Evolutionary conservation across 192 early-diverging fungal genomes (phyloP), one percentile per base, ranked within the genome.

Genomic region (Jimgerdemannia lactiflua): DNA sequence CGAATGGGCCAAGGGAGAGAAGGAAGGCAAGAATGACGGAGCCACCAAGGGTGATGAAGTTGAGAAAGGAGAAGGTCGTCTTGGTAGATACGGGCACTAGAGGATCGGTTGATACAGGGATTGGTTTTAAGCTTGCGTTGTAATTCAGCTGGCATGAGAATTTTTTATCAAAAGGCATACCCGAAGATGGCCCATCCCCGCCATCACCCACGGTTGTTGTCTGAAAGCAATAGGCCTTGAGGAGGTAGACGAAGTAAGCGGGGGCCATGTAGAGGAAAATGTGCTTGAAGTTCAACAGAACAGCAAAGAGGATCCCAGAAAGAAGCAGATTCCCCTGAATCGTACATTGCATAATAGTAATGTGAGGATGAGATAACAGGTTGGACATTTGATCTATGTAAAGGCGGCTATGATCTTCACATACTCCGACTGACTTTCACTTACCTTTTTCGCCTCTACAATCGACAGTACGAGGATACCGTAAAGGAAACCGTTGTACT

Each of bases 271-370:
- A 94, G 65, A 97, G 85, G 79, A 93, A 99, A 59, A 99, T 98
- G 73, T 99, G 97, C 86, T 99, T 99, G 80, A 98, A 97, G 87
- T 97, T 97, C 76, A 99, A 82, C 49, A 98, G 80, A 4, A 87
- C 86, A 7, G 97, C 95, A 90, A 98, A 99, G 73, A 91, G 70
- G 14, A 90, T 79, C 11, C 91, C 97, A 1, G 89, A 94, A 59
- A 87, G 68, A 19, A 95, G 75, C 71, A 87, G 77, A 18, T 86
- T 80, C 44, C 88, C 83, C 89, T 94, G 65, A 14, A 69, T 39
- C 42, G 29, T 42, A 75, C 66, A 14, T 10, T 59, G 70, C 40
- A 70, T 29, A 49, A 19, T 20, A 29, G n/a, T 29, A 29, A 29
- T 29, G 29, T 29, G 29, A 29, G 29, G 29, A 29, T 29, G 29